A percentile compares a stretch with the other conserved stretches of the same genome.
phyloP scores from a whole-genome alignment of 495 filamentous ascomycete genomes.

The Neurospora cerealis region DNA sequence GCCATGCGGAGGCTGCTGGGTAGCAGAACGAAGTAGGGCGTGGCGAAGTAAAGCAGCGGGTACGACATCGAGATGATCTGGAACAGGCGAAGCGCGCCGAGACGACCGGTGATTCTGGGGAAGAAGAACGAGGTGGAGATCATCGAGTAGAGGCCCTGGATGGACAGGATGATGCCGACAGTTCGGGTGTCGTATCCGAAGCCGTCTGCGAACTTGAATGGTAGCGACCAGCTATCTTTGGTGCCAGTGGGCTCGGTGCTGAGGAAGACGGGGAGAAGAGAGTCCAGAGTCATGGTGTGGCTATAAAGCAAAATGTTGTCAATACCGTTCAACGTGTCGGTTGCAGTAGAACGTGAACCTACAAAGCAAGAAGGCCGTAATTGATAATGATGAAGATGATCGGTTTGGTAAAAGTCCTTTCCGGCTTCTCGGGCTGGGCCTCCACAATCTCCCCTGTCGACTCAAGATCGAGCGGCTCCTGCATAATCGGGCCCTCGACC shows the following conservation, averaged over 20 bases:
- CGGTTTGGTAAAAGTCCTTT: constrained; percentile 59
- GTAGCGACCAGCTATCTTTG: constrained; percentile 38
- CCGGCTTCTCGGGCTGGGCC: constrained; percentile 10
- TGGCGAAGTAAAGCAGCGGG: constrained; percentile 77
- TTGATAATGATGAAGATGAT: constrained; percentile 75
- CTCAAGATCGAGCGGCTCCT: constrained; percentile 8
- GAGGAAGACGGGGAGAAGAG: constrained; percentile 84
- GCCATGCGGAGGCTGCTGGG: constrained; percentile 58
- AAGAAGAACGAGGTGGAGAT: constrained; percentile 73
- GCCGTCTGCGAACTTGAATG: constrained; percentile 82
- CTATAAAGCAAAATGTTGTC: constrained; percentile 16
- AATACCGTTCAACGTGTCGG: background rate
- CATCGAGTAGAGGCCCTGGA: constrained; percentile 88
- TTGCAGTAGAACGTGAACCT: constrained; percentile 32
- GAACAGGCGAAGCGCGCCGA: constrained; percentile 73
- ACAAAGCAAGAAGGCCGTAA: constrained; percentile 94
- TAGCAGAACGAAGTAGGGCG: constrained; percentile 82
- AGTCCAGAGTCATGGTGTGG: constrained; percentile 86
- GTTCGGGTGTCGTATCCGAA: constrained; percentile 70
- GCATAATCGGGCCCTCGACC: background rate
- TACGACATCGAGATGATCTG: constrained; percentile 68
- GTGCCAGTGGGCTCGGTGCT: constrained; percentile 54
- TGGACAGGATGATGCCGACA: constrained; percentile 77
- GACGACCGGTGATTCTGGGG: constrained; percentile 55
- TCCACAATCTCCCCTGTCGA: background rate